phyloP scores from a whole-genome alignment of 371 early-diverging fungal genomes.

The Circinella minor region DNA sequence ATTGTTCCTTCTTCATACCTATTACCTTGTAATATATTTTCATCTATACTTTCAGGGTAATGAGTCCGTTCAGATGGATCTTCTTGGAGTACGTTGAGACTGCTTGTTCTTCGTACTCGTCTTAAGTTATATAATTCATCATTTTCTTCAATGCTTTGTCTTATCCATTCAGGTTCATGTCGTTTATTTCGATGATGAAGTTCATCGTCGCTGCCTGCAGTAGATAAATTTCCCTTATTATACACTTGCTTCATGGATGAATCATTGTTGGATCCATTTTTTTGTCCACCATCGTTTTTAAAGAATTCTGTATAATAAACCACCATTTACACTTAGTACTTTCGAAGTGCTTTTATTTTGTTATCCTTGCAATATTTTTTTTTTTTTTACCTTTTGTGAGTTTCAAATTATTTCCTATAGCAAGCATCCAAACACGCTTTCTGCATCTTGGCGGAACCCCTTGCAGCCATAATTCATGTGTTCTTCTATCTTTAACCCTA shows the following conservation, averaged over 20 bases:
- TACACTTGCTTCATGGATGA: background rate
- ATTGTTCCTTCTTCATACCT: background rate
- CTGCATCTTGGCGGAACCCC: constrained; percentile 56
- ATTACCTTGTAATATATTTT: constrained; percentile 8
- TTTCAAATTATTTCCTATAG: constrained; percentile 45
- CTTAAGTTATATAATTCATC: constrained; percentile 20
- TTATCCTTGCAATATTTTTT: background rate
- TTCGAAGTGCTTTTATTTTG: background rate
- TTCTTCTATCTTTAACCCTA: constrained; percentile 37
- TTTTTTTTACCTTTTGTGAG: constrained; percentile 32
- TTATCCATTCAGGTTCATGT: constrained; percentile 5
- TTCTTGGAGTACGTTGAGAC: constrained; percentile 47
- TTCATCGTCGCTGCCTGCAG: background rate
- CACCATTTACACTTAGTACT: background rate
- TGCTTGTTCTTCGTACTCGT: constrained; percentile 43
- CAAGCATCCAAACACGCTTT: constrained; percentile 45
- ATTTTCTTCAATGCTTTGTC: constrained; percentile 11
- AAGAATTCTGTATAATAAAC: background rate
- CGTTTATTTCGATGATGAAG: constrained; percentile 8
- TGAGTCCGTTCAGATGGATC: constrained; percentile 11
- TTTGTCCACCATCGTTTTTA: background rate
- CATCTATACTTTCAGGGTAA: constrained; percentile 12
- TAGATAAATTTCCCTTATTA: no score
- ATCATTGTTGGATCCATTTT: background rate
- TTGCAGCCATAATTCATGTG: constrained; percentile 43